Conservation (phyloP, 495 filamentous ascomycete genomes). For the Clavariopsis aquatica region DNA sequence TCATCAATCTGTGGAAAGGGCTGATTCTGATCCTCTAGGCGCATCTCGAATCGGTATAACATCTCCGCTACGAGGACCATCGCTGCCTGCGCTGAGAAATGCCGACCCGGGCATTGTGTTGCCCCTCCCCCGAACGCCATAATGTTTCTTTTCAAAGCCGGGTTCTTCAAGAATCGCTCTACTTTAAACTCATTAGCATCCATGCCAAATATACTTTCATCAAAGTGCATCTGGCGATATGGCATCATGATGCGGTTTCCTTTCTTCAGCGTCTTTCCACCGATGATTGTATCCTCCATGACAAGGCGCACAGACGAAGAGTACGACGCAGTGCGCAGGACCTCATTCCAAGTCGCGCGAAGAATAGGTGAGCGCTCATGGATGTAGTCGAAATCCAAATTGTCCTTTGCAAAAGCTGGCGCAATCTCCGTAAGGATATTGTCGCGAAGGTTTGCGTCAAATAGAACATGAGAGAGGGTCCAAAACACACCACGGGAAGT, state of each 20-base stretch:
- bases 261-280: background rate
- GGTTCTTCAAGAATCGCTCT: background rate
- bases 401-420: background rate
- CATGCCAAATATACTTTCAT: background rate
- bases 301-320: background rate
- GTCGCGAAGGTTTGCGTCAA: background rate
- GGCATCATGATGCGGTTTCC: conserved; percentile 16
- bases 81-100: background rate
- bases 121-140: conserved; percentile 7
- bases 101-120: conserved; percentile 1
- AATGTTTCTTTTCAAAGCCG: background rate
- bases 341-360: conserved; percentile 4
- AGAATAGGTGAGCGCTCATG: background rate
- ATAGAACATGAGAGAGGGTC: background rate
- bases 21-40: background rate
- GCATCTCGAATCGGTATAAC: conserved; percentile 1
- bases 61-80: background rate
- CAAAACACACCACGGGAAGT: background rate
- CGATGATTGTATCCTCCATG: background rate
- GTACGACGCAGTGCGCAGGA: background rate
- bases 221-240: conserved; percentile 5
- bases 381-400: background rate
- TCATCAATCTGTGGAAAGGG: background rate
- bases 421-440: background rate
- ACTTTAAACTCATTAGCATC: background rate